Conservation (phyloP, 345 rosid species). For the Noccaea caerulescens region DNA sequence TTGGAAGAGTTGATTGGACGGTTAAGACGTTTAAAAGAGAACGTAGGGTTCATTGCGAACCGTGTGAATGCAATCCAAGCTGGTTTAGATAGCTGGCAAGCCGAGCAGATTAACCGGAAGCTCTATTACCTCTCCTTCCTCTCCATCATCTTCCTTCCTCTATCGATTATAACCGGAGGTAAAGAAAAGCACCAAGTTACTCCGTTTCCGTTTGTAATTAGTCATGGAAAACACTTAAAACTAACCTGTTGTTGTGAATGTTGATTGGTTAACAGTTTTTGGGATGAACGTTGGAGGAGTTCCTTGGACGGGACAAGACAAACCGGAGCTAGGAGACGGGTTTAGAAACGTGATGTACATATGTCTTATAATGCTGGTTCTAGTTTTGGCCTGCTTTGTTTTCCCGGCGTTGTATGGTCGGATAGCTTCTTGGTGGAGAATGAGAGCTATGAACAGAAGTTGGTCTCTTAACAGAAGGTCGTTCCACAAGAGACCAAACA, state of each 20-base stretch:
- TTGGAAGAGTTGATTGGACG: conserved; percentile 84
- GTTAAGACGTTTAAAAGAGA: conserved; percentile 87
- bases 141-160: conserved; percentile 89
- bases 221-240: neutral
- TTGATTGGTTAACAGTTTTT: conserved; percentile 56
- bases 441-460: conserved; percentile 56
- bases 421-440: conserved; percentile 59
- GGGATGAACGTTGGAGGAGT: conserved; percentile 99
- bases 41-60: conserved; percentile 87
- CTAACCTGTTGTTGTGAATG: conserved; percentile 7
- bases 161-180: conserved; percentile 95
- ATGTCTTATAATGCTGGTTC: conserved; percentile 59
- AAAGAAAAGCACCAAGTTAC: neutral
- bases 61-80: conserved; percentile 94
- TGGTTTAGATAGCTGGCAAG: conserved; percentile 92
- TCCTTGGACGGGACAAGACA: conserved; percentile 88
- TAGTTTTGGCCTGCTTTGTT: conserved; percentile 68
- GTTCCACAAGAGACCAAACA: conserved; percentile 56
- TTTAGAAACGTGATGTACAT: conserved; percentile 87
- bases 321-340: conserved; percentile 66
- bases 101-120: conserved; percentile 92
- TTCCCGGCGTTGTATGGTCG: conserved; percentile 63
- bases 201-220: neutral
- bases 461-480: conserved; percentile 82
- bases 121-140: conserved; percentile 95